Evolutionary conservation across 208 protist species (phyloP).

Genomic region (Leishmania gerbilli): DNA sequence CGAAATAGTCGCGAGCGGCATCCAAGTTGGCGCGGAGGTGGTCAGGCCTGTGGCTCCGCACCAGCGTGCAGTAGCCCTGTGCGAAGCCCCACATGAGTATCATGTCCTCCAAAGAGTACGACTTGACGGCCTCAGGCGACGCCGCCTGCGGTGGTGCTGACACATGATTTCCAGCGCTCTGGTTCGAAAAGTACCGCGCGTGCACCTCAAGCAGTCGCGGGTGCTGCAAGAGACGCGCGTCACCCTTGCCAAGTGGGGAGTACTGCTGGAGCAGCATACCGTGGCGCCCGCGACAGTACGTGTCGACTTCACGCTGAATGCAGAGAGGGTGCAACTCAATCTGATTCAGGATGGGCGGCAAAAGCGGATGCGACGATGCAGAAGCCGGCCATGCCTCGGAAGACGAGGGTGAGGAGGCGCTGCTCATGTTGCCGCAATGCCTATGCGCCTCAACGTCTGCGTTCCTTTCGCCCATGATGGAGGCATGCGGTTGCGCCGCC

Average conservation of each 20-base stretch:
- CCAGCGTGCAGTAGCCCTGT: constrained; percentile 70
- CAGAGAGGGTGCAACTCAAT: constrained; percentile 91
- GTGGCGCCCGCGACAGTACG: constrained; percentile 41
- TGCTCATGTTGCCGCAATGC: not conserved
- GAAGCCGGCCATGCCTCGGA: not conserved
- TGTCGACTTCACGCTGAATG: constrained; percentile 55
- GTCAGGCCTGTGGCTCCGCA: constrained; percentile 49
- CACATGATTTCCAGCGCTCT: not conserved
- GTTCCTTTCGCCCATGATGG: not conserved
- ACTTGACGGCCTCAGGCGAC: not conserved
- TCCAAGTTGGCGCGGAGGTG: constrained; percentile 52
- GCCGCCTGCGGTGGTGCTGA: not conserved
- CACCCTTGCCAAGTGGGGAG: constrained; percentile 65
- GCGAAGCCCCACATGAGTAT: constrained; percentile 77
- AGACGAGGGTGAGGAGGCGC: not conserved
- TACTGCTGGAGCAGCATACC: constrained; percentile 87
- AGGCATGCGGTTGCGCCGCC: not conserved
- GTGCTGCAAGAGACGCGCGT: constrained; percentile 55
- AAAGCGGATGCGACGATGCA: not conserved
- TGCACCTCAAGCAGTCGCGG: constrained; percentile 45
- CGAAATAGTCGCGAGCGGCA: constrained; percentile 46
- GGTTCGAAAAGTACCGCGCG: constrained; percentile 33
- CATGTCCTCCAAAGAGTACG: constrained; percentile 50
- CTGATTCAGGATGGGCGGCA: constrained; percentile 68
- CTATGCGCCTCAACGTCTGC: not conserved